Evolutionary conservation across 805 yeast genomes (phyloP).

Genomic region (Geotrichum ghanense): DNA sequence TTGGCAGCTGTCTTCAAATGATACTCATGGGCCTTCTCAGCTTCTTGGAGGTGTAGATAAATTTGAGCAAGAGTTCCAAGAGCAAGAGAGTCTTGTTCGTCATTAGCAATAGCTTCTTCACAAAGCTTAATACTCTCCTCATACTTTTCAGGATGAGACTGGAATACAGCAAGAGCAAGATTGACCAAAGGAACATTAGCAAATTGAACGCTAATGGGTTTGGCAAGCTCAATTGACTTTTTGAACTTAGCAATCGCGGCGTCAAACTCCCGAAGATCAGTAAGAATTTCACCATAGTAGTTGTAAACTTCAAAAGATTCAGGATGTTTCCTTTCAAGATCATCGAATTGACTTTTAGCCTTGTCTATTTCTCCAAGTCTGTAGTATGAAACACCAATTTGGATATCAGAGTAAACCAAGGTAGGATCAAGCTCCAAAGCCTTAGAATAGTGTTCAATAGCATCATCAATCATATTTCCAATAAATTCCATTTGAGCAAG

Average conservation of each 20-base stretch:
- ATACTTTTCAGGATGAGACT: conserved; percentile 31
- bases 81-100: conserved; percentile 84
- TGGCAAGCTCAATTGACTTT: conserved; percentile 58
- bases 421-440: conserved; percentile 63
- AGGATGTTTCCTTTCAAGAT: conserved; percentile 29
- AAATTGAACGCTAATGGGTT: conserved; percentile 69
- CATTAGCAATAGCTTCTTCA: conserved; percentile 65
- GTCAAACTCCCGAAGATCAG: conserved; percentile 61
- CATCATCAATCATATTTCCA: conserved; percentile 60
- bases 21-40: conserved; percentile 67
- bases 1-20: conserved; percentile 75
- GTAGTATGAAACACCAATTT: conserved; percentile 84
- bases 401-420: conserved; percentile 79
- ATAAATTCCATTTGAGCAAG: conserved; percentile 86
- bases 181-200: conserved; percentile 84
- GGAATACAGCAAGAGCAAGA: conserved; percentile 58
- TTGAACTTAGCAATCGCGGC: conserved; percentile 80
- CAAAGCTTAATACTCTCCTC: conserved; percentile 56
- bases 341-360: conserved; percentile 50
- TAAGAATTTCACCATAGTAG: conserved; percentile 88
- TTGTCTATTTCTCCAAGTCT: conserved; percentile 51
- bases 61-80: conserved; percentile 86
- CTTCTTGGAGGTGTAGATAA: conserved; percentile 70
- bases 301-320: conserved; percentile 86
- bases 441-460: conserved; percentile 62